phyloP scores from a whole-genome alignment of 1,139 yeast species.

The Pichiaceae sp. region DNA sequence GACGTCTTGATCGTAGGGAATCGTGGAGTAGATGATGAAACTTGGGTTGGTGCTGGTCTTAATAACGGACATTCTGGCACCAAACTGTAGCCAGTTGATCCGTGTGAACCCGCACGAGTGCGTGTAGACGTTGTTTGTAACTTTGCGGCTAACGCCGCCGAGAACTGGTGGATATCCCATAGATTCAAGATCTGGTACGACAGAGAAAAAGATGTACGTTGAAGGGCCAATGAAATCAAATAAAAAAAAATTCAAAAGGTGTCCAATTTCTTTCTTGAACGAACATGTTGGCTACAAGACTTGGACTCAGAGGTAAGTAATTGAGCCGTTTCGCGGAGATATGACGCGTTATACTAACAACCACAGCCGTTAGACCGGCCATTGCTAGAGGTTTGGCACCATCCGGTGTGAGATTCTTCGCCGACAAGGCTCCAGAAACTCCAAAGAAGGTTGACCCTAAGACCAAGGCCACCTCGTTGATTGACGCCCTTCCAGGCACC shows the following conservation, averaged over 20 bases:
- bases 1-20: slow-evolving; percentile 47
- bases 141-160: slow-evolving; percentile 35
- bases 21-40: slow-evolving; percentile 50
- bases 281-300: slow-evolving; percentile 21
- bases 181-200: too few species aligned
- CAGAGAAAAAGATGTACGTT: too few species aligned
- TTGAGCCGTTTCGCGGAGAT: neutral
- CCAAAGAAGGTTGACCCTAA: slow-evolving; percentile 70
- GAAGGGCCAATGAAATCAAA: neutral
- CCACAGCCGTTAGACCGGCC: slow-evolving; percentile 8
- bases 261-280: neutral
- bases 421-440: slow-evolving; percentile 22
- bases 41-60: slow-evolving; percentile 27
- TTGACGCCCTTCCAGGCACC: slow-evolving; percentile 92
- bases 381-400: slow-evolving; percentile 16
- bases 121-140: slow-evolving; percentile 38
- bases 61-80: slow-evolving; percentile 50
- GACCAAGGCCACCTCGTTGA: slow-evolving; percentile 81
- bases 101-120: slow-evolving; percentile 42
- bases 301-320: slow-evolving; percentile 22
- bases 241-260: too few species aligned
- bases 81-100: slow-evolving; percentile 38
- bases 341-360: neutral
- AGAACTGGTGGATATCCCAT: slow-evolving; percentile 27
- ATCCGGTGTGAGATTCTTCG: slow-evolving; percentile 50